Conservation (phyloP, 2,329 filamentous ascomycete genomes). For the Aureobasidium subglaciale region DNA sequence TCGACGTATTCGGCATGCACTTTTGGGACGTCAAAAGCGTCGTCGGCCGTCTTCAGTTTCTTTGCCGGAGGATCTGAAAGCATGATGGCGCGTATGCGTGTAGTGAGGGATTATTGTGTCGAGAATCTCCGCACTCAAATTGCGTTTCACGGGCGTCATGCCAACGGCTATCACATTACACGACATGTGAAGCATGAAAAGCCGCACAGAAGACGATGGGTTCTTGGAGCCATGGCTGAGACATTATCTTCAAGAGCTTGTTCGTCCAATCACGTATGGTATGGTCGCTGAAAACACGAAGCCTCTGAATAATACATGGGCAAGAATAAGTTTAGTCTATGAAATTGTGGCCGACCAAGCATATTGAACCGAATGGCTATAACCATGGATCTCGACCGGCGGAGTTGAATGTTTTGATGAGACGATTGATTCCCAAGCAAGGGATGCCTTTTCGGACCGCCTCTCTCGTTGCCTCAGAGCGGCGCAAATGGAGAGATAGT, state of each 20-base stretch:
- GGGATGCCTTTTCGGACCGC: neutral
- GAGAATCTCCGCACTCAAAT: neutral
- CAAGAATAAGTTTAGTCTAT: neutral
- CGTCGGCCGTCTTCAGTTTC: neutral
- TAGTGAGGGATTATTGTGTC: slow-evolving; percentile 1
- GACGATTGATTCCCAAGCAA: neutral
- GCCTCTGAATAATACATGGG: neutral
- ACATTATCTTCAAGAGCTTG: neutral
- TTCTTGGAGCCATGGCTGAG: neutral
- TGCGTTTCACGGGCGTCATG: neutral
- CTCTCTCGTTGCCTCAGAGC: neutral
- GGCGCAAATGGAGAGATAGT: neutral
- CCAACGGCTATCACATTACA: slow-evolving; percentile 11
- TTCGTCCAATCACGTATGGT: too few species aligned
- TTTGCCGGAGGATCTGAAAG: neutral
- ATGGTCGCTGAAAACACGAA: too few species aligned
- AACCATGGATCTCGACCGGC: neutral
- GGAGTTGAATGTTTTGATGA: neutral
- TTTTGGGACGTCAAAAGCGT: slow-evolving; percentile 16
- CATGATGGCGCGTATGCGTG: neutral
- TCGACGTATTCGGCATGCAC: slow-evolving; percentile 51
- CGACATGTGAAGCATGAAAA: neutral
- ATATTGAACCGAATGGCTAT: neutral
- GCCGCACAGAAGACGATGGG: neutral
- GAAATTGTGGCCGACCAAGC: neutral